A percentile compares a stretch with the other conserved stretches of the same genome.
These are phyloP conservation scores for Berberis thunbergii DNA, from an alignment of 164 flowering plant genomes.

Conservation along the genomic window DNA sequence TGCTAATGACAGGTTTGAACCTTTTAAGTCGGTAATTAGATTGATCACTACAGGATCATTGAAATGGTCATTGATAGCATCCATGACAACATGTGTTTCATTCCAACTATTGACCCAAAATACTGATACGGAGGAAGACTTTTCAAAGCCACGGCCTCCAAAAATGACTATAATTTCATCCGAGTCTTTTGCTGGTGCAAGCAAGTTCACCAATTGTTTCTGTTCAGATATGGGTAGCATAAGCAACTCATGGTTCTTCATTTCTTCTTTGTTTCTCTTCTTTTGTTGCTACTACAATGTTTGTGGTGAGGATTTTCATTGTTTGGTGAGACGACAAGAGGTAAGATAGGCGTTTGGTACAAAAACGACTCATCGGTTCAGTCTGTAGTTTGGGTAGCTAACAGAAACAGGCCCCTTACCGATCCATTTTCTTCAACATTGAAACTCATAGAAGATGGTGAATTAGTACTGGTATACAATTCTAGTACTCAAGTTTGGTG, in stretches of 20 bases:
- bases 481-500: constrained; percentile 45
- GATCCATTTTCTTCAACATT: constrained; percentile 12
- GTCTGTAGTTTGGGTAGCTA: constrained; percentile 22
- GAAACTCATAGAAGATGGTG: constrained; percentile 26
- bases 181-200: too few species aligned
- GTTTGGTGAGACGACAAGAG: background rate
- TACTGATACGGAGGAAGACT: background rate
- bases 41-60: too few species aligned
- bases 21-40: too few species aligned
- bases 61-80: too few species aligned
- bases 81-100: too few species aligned
- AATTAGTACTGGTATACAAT: constrained; percentile 43
- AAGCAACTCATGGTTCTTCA: background rate
- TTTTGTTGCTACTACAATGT: background rate
- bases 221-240: background rate
- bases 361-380: constrained; percentile 3
- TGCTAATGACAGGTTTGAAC: too few species aligned
- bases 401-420: constrained; percentile 14
- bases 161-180: too few species aligned
- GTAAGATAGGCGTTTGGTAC: constrained; percentile 13
- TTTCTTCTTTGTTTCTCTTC: background rate
- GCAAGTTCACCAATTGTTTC: background rate
- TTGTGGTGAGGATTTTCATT: background rate
- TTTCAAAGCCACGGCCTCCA: too few species aligned
- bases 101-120: background rate